A percentile compares a stretch with the other conserved stretches of the same genome.
Evolutionary conservation across 768 basidiomycete genomes (phyloP).

Genomic region (Pisolithus tinctorius): DNA sequence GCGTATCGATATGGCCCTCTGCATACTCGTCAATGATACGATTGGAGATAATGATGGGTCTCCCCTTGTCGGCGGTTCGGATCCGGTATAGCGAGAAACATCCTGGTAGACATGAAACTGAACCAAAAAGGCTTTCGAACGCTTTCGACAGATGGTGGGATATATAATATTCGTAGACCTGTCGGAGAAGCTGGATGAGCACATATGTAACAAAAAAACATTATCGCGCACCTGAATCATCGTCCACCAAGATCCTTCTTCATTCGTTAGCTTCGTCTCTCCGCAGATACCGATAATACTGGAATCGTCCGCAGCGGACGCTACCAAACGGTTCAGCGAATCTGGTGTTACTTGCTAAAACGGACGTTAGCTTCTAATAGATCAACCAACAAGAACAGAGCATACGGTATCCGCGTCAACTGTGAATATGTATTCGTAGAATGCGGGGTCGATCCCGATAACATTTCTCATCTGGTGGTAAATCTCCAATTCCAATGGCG

Average conservation of each 20-base stretch:
- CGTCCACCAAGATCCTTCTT: constrained; percentile 95
- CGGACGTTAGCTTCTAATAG: background rate
- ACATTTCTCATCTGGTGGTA: constrained; percentile 98
- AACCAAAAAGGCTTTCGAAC: constrained; percentile 90
- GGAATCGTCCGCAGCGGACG: constrained; percentile 79
- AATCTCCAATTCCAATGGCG: constrained; percentile 86
- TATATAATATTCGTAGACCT: constrained; percentile 91
- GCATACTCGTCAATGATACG: constrained; percentile 94
- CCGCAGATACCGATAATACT: constrained; percentile 91
- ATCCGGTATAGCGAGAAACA: constrained; percentile 95
- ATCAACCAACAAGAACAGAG: background rate
- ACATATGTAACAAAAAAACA: background rate
- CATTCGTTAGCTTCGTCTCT: constrained; percentile 89
- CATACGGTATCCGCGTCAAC: constrained; percentile 90
- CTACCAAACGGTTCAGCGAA: constrained; percentile 87
- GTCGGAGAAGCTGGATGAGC: background rate
- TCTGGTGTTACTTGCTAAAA: constrained; percentile 80
- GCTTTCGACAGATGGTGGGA: constrained; percentile 93
- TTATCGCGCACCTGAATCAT: constrained; percentile 73
- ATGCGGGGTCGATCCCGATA: constrained; percentile 93
- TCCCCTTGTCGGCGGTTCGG: constrained; percentile 91
- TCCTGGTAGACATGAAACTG: constrained; percentile 91
- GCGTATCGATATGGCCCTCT: constrained; percentile 86
- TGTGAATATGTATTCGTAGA: constrained; percentile 97
- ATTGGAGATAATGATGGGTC: constrained; percentile 94